Conservation (phyloP, 306 rosid genomes). For the Pterocarpus santalinus region DNA sequence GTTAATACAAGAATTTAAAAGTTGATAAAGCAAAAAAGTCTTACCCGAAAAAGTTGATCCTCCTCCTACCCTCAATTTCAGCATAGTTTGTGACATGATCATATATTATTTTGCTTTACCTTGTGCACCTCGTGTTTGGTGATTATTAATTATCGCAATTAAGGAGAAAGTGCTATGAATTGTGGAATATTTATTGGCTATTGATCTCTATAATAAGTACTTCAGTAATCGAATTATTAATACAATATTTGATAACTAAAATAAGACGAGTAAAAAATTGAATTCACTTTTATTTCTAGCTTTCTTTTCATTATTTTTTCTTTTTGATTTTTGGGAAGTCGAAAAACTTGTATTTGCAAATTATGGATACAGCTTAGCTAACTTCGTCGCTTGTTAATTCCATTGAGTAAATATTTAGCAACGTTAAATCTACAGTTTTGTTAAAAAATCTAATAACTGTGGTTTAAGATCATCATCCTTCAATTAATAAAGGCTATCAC, state of each 20-base stretch:
- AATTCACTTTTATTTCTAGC: neutral
- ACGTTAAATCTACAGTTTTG: neutral
- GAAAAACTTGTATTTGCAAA: neutral
- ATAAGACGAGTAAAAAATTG: no score
- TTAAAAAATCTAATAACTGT: neutral
- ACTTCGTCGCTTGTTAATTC: neutral
- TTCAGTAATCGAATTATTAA: no score
- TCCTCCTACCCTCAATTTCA: slow-evolving; percentile 39
- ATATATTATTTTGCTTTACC: slow-evolving; percentile 41
- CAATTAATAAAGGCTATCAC: neutral
- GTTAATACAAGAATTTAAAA: slow-evolving; percentile 57
- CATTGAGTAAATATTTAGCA: neutral
- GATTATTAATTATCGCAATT: slow-evolving; percentile 1
- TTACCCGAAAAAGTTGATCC: slow-evolving; percentile 34
- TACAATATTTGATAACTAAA: no score
- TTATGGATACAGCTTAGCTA: slow-evolving; percentile 15
- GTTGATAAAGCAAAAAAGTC: slow-evolving; percentile 34
- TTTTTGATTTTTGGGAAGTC: neutral
- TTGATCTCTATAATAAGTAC: no score
- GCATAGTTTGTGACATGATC: slow-evolving; percentile 54
- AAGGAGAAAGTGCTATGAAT: neutral
- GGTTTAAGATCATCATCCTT: slow-evolving; percentile 8
- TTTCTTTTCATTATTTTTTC: neutral
- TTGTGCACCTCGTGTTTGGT: slow-evolving; percentile 29
- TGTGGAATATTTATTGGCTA: no score